A percentile compares a stretch with the other conserved stretches of the same genome.
Evolutionary conservation across 441 rosid genomes (phyloP).

Genomic region (Erodium trifolium): DNA sequence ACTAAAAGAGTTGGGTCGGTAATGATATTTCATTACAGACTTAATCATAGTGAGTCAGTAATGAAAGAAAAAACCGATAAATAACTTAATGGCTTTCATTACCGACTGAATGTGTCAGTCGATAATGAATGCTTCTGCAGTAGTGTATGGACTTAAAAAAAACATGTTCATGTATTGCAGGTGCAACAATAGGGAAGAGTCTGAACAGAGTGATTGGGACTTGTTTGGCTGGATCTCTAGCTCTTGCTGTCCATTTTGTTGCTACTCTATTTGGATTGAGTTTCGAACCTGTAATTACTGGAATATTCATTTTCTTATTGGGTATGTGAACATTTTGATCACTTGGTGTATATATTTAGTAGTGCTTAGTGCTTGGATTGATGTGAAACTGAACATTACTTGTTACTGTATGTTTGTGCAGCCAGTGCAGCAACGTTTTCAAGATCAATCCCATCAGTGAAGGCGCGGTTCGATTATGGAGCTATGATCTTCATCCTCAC

Average conservation of each 20-base stretch:
- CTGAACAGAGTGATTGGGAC: constrained; percentile 52
- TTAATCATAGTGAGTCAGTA: too few species aligned
- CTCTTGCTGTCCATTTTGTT: constrained; percentile 44
- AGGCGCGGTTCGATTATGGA: constrained; percentile 59
- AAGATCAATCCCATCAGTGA: constrained; percentile 49
- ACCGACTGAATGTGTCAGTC: too few species aligned
- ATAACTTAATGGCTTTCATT: too few species aligned
- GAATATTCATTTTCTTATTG: constrained; percentile 44
- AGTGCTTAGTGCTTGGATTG: background rate
- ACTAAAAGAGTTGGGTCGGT: too few species aligned
- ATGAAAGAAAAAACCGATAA: too few species aligned
- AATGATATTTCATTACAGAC: too few species aligned
- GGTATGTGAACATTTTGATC: constrained; percentile 26
- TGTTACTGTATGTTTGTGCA: constrained; percentile 15
- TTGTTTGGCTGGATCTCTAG: constrained; percentile 51
- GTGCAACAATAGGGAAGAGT: constrained; percentile 53
- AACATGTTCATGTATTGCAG: constrained; percentile 19
- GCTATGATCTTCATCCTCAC: constrained; percentile 57
- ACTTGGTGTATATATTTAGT: background rate
- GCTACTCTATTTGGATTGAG: constrained; percentile 42
- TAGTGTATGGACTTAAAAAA: background rate
- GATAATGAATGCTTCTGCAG: too few species aligned
- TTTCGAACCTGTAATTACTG: constrained; percentile 35
- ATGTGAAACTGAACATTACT: background rate
- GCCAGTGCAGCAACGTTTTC: constrained; percentile 57